Evolutionary conservation across 192 early-diverging fungal genomes (phyloP).

Genomic region (Rhizoclosmatium sp.): DNA sequence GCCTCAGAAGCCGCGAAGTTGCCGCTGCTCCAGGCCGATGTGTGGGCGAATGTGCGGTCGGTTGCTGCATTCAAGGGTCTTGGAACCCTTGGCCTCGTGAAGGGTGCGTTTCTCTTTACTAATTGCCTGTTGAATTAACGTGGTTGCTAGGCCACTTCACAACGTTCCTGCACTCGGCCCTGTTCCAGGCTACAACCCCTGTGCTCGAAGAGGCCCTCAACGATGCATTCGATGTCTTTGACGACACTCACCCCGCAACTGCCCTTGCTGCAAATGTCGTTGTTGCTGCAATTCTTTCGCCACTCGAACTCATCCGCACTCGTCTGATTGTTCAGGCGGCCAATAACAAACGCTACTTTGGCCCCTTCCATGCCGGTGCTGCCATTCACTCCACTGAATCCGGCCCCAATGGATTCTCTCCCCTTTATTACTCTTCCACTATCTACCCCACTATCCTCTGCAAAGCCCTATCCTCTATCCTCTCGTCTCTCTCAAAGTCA

Average conservation of each 20-base stretch:
- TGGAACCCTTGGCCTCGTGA: conserved; percentile 46
- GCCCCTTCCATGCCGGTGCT: conserved; percentile 76
- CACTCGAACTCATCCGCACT: conserved; percentile 89
- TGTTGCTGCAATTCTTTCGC: conserved; percentile 83
- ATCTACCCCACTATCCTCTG: conserved; percentile 74
- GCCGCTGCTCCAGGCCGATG: conserved; percentile 41
- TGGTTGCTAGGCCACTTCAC: conserved; percentile 72
- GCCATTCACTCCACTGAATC: conserved; percentile 84
- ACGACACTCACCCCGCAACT: conserved; percentile 83
- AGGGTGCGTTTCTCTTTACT: conserved; percentile 36
- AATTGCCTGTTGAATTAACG: too few species aligned
- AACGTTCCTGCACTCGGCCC: conserved; percentile 77
- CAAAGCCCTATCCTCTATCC: conserved; percentile 44
- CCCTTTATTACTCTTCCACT: conserved; percentile 64
- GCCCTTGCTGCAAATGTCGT: conserved; percentile 75
- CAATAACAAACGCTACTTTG: conserved; percentile 80
- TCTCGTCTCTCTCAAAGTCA: conserved; percentile 63
- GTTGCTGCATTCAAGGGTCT: conserved; percentile 48
- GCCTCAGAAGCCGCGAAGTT: conserved; percentile 1
- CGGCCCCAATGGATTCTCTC: conserved; percentile 45
- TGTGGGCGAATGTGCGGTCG: conserved; percentile 48
- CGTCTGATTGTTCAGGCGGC: conserved; percentile 49
- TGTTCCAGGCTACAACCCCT: conserved; percentile 81
- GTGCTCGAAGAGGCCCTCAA: conserved; percentile 87
- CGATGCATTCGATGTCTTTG: conserved; percentile 90